A percentile compares a stretch with the other conserved stretches of the same genome.
These are phyloP conservation scores for Hawksworthiomyces lignivorus DNA, from an alignment of 2,329 filamentous ascomycete genomes.

Conservation along the genomic window DNA sequence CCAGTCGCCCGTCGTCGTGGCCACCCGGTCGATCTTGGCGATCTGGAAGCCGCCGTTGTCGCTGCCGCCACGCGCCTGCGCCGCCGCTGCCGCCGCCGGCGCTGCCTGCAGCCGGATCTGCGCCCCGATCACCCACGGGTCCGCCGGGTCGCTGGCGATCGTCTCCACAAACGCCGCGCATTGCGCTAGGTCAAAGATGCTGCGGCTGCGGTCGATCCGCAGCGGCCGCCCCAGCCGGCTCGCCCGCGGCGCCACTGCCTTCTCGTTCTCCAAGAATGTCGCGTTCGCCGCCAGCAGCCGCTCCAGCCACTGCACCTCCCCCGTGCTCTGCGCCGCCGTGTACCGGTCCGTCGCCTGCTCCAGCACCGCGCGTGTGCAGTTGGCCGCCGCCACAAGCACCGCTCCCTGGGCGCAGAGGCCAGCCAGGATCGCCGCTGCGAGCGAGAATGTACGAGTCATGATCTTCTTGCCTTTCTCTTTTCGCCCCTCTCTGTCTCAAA, in stretches of 20 bases:
- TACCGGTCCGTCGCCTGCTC: constrained; percentile 6
- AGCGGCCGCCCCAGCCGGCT: constrained; percentile 24
- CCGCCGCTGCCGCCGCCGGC: too few species aligned
- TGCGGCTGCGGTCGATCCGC: constrained; percentile 26
- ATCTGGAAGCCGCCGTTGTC: not conserved
- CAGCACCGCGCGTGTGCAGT: not conserved
- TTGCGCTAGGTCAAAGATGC: constrained; percentile 25
- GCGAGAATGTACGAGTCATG: too few species aligned
- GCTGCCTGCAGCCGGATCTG: constrained; percentile 15
- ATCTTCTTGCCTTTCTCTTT: too few species aligned
- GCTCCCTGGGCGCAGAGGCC: too few species aligned
- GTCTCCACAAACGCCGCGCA: constrained; percentile 30
- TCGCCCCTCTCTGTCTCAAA: too few species aligned
- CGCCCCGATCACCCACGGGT: constrained; percentile 30
- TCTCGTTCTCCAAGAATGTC: constrained; percentile 25
- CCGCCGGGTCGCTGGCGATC: constrained; percentile 20
- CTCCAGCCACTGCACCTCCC: constrained; percentile 7
- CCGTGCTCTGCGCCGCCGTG: constrained; percentile 16
- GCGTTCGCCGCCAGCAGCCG: constrained; percentile 6
- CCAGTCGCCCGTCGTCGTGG: constrained; percentile 28
- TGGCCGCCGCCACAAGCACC: not conserved
- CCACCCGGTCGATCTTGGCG: constrained; percentile 21
- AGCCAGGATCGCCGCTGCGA: too few species aligned
- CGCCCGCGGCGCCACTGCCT: constrained; percentile 18
- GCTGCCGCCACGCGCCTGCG: too few species aligned